phyloP scores from a whole-genome alignment of 2,329 filamentous ascomycete genomes.

The Pyrenophora graminea region DNA sequence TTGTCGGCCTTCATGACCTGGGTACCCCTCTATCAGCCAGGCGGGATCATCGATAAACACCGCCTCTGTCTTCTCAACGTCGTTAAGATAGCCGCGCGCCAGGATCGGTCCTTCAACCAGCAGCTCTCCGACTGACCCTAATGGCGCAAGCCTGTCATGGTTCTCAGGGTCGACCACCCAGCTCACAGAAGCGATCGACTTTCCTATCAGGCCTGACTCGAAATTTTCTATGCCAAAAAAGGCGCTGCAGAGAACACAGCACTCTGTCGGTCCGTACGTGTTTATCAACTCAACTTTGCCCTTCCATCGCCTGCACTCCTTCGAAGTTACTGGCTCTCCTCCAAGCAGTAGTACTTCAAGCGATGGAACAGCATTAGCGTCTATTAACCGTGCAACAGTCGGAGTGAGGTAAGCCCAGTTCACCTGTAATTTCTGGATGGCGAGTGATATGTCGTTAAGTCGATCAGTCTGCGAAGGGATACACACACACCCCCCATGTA shows the following conservation, averaged over 20 bases:
- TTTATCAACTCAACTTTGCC: slow-evolving; percentile 12
- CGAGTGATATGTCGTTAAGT: slow-evolving; percentile 56
- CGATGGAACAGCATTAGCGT: slow-evolving; percentile 6
- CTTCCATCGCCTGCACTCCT: slow-evolving; percentile 8
- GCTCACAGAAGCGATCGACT: background rate
- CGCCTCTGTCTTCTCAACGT: too few relatives aligned
- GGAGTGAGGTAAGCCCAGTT: slow-evolving; percentile 16
- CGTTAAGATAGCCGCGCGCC: too few relatives aligned
- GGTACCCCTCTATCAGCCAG: background rate
- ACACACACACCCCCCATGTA: slow-evolving; percentile 55
- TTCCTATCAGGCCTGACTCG: too few relatives aligned
- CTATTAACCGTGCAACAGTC: background rate
- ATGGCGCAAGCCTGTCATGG: too few relatives aligned
- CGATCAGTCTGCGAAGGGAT: slow-evolving; percentile 57
- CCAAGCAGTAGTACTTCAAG: background rate
- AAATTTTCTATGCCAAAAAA: background rate
- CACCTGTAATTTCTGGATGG: slow-evolving; percentile 45
- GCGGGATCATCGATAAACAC: background rate
- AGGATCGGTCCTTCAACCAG: too few relatives aligned
- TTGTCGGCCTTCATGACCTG: background rate
- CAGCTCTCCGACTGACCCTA: too few relatives aligned
- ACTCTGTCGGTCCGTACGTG: slow-evolving; percentile 10
- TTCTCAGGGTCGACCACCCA: slow-evolving; percentile 2
- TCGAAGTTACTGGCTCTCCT: too few relatives aligned
- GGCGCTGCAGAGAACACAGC: background rate